Conservation (phyloP, 2,329 filamentous ascomycete genomes). For the Fusarium sacchari region DNA sequence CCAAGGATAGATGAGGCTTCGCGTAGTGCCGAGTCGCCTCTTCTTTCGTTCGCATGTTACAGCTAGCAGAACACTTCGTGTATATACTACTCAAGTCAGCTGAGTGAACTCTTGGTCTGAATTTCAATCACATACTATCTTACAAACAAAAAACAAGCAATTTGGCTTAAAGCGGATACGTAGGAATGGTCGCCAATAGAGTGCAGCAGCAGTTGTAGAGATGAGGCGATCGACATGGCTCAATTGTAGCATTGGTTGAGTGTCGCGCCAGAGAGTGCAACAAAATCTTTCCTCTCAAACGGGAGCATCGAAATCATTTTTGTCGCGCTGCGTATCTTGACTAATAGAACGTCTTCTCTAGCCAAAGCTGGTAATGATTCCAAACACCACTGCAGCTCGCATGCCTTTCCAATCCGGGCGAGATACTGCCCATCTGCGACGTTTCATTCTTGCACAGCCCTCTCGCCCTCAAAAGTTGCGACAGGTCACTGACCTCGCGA, state of each 20-base stretch:
- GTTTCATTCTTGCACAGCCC: background rate
- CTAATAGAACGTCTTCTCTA: background rate
- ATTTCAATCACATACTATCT: background rate
- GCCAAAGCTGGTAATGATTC: background rate
- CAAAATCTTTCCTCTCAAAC: rapidly evolving
- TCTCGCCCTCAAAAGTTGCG: background rate
- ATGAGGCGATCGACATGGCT: rapidly evolving
- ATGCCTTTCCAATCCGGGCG: background rate
- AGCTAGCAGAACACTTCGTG: background rate
- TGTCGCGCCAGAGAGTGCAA: rapidly evolving
- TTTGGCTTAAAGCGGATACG: rapidly evolving
- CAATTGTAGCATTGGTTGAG: rapidly evolving
- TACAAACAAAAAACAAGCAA: background rate
- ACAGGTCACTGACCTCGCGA: background rate
- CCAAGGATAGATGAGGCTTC: background rate
- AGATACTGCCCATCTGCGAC: background rate
- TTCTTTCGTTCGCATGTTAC: background rate
- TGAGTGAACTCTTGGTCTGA: background rate
- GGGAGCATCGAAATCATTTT: rapidly evolving
- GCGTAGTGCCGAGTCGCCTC: background rate
- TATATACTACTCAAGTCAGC: background rate
- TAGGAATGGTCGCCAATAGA: too few species aligned
- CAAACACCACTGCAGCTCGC: background rate
- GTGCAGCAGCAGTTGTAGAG: background rate
- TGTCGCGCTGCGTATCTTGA: background rate